Evolutionary conservation across 192 early-diverging fungal genomes (phyloP).

Genomic region (Linnemannia zychae): DNA sequence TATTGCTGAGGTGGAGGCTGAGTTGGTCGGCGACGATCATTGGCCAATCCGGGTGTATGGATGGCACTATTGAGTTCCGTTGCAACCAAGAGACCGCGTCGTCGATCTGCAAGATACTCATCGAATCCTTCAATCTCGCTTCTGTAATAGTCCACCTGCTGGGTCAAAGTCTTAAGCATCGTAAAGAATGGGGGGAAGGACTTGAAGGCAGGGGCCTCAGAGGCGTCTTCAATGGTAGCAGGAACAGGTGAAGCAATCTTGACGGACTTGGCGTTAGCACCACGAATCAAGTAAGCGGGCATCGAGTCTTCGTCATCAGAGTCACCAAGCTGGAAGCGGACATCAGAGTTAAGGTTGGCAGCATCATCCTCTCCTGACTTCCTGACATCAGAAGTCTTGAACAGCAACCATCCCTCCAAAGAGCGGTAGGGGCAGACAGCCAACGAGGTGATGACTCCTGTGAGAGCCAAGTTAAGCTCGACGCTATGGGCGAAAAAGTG

Average conservation of each 20-base stretch:
- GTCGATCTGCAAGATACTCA: constrained; percentile 63
- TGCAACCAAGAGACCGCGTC: constrained; percentile 68
- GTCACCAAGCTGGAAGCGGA: constrained; percentile 39
- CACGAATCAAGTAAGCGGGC: constrained; percentile 20
- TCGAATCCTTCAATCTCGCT: constrained; percentile 73
- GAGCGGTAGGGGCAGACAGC: constrained; percentile 81
- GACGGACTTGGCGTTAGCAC: constrained; percentile 15
- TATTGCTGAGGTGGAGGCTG: constrained; percentile 15
- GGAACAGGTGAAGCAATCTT: constrained; percentile 55
- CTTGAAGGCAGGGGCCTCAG: constrained; percentile 57
- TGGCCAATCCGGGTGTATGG: constrained; percentile 41
- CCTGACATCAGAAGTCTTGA: constrained; percentile 61
- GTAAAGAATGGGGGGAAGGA: constrained; percentile 76
- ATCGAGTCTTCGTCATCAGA: constrained; percentile 57
- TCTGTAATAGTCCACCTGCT: constrained; percentile 76
- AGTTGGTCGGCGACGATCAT: neutral
- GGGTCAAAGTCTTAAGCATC: constrained; percentile 70
- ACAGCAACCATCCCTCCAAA: constrained; percentile 80
- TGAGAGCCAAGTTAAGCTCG: constrained; percentile 91
- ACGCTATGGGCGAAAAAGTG: constrained; percentile 91
- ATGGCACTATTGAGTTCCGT: constrained; percentile 59
- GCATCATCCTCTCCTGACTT: constrained; percentile 19
- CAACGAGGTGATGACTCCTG: constrained; percentile 89
- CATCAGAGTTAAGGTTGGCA: neutral
- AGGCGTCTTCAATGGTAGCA: constrained; percentile 38